Percentiles rank a stretch among this genome's conserved stretches.
These are phyloP conservation scores for Trichoderma citrinoviride DNA, from an alignment of 2,329 filamentous ascomycete genomes.

Conservation along the genomic window DNA sequence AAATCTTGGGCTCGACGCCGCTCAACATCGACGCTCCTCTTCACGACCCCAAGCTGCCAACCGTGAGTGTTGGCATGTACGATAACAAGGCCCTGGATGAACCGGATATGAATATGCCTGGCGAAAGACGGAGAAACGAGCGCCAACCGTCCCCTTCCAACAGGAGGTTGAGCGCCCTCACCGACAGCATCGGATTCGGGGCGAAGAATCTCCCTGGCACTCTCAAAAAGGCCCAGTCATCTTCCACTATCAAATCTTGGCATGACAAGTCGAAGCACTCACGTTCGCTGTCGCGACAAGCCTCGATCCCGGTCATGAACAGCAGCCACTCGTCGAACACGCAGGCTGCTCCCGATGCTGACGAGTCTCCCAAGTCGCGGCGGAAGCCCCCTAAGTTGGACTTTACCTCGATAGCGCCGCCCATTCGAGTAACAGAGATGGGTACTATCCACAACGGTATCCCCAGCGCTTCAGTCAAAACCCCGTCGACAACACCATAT, in stretches of 20 bases:
- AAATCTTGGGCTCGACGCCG: constrained; percentile 47
- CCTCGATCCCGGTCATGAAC: constrained; percentile 57
- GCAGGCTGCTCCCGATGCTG: constrained; percentile 36
- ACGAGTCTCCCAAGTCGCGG: constrained; percentile 32
- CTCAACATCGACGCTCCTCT: constrained; percentile 42
- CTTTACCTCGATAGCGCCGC: constrained; percentile 44
- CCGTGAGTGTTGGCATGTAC: constrained; percentile 45
- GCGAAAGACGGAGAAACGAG: constrained; percentile 44
- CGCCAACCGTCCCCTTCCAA: constrained; percentile 44
- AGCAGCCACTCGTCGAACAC: constrained; percentile 52
- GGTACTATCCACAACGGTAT: constrained; percentile 33
- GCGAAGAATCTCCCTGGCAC: constrained; percentile 43
- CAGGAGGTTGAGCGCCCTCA: constrained; percentile 25
- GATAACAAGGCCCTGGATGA: constrained; percentile 40
- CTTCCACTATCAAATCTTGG: constrained; percentile 55
- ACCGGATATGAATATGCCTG: constrained; percentile 16
- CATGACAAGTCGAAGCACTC: constrained; percentile 57
- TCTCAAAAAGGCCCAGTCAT: constrained; percentile 49
- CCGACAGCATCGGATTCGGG: constrained; percentile 25
- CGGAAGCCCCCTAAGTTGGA: constrained; percentile 52
- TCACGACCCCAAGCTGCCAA: constrained; percentile 43
- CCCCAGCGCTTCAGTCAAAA: constrained; percentile 36
- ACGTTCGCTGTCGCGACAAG: constrained; percentile 58
- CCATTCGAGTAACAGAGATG: constrained; percentile 31
- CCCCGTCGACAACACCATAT: constrained; percentile 42